Evolutionary conservation across 2,329 filamentous ascomycete species (phyloP).

Genomic region (Neodidymelliopsis sp.): DNA sequence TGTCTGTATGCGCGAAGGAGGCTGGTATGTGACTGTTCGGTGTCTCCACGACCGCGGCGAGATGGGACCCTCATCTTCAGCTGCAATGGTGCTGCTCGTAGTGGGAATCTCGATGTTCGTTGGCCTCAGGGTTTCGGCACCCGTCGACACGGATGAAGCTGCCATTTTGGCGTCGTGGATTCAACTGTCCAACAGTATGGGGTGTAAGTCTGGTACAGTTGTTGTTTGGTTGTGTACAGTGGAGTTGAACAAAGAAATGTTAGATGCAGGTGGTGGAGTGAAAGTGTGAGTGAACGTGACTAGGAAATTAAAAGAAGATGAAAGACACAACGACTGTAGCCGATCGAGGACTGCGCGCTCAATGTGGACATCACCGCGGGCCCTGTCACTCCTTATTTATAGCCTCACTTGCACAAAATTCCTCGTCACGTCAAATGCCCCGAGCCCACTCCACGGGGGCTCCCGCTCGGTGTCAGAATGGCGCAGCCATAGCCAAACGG

Average conservation of each 20-base stretch:
- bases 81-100: slow-evolving; percentile 14
- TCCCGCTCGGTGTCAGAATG: slow-evolving; percentile 23
- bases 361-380: slow-evolving; percentile 10
- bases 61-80: slow-evolving; percentile 30
- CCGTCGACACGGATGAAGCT: slow-evolving; percentile 38
- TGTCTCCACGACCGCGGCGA: slow-evolving; percentile 46
- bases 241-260: background rate
- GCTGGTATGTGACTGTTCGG: slow-evolving; percentile 36
- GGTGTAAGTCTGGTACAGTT: slow-evolving; percentile 1
- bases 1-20: slow-evolving; percentile 39
- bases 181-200: slow-evolving; percentile 43
- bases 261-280: slow-evolving; percentile 3
- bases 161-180: slow-evolving; percentile 20
- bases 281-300: slow-evolving; percentile 13
- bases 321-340: slow-evolving; percentile 8
- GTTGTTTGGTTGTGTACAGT: slow-evolving; percentile 1
- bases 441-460: slow-evolving; percentile 22
- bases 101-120: slow-evolving; percentile 40
- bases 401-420: slow-evolving; percentile 24
- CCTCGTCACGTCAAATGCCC: slow-evolving; percentile 21
- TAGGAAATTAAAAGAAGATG: slow-evolving; percentile 12
- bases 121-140: slow-evolving; percentile 41
- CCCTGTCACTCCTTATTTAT: slow-evolving; percentile 20
- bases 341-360: slow-evolving; percentile 16
- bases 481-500: slow-evolving; percentile 19